Evolutionary conservation across 257 asterid genomes (phyloP), one percentile per base, ranked within the genome.

Genomic region (Lantana camara): DNA sequence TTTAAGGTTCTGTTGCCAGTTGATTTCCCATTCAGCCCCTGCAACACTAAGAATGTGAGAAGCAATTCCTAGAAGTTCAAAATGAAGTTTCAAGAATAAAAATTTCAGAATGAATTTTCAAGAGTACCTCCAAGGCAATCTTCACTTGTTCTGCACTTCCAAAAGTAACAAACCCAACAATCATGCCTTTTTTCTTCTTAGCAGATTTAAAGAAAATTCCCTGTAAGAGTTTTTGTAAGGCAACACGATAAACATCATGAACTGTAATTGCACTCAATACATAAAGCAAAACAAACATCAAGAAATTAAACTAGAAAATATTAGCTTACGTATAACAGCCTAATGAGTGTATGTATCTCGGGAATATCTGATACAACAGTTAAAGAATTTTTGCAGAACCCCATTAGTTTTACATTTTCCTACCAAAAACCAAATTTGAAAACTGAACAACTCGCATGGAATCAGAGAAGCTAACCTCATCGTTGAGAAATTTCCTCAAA

Each of bases 131-230:
- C 50, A 60, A 65, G 8, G 86, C 95, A 57, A 35, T 63, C 72
- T 81, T 78, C 51, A 60, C 92, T 73, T 84, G 89, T 40, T 51
- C 90, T 1, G 74, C 80, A 75, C 57, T 83, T 69, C 84, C 96
- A 67, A 94, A 88, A 64, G 83, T 82, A 65, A 80, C 83, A 74
- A 94, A 94, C 63, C 99, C 99, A 62, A 90, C 96, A 59, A 67
- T 70, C 99, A 94, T 94, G 71, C 96, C 95, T 76, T 77, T 83
- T 91, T 90, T 94, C 82, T 90, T 94, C 89, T 94, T 94, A 38
- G 95, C 97, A 17, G 97, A 81, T 81, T 80, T 82, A 59, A 78
- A 90, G 24, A 62, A 38, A 62, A 94, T 53, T 22, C 83, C 92
- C 97, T 94, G 88, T 37, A 44, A 23, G 7, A 70, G 14, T 30